A percentile compares a stretch with the other conserved stretches of the same genome.
phyloP scores from a whole-genome alignment of 1,284 basidiomycete genomes.

The Sparassis latifolia region DNA sequence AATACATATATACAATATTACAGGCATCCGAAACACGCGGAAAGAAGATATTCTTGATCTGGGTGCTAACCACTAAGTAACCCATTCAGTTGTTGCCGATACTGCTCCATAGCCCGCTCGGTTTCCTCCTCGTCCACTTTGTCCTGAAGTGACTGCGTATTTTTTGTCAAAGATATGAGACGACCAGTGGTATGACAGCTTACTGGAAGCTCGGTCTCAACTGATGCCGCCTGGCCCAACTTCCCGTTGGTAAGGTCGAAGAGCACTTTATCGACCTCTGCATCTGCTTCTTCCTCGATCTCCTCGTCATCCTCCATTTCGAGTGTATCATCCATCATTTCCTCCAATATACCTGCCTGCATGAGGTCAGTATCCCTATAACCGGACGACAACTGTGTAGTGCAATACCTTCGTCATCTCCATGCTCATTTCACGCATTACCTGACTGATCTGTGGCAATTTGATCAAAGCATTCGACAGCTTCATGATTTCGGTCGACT shows the following conservation, averaged over 20 bases:
- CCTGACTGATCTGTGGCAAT: slow-evolving; percentile 86
- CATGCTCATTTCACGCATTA: slow-evolving; percentile 97
- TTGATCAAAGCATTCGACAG: slow-evolving; percentile 89
- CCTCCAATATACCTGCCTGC: slow-evolving; percentile 89
- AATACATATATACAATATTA: not conserved
- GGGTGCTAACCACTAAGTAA: slow-evolving; percentile 59
- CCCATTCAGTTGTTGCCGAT: slow-evolving; percentile 81
- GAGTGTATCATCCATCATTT: slow-evolving; percentile 87
- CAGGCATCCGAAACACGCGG: too few relatives aligned
- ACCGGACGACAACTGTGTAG: not conserved
- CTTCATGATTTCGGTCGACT: slow-evolving; percentile 99
- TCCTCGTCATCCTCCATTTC: slow-evolving; percentile 91
- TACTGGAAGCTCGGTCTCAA: slow-evolving; percentile 75
- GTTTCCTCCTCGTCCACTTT: slow-evolving; percentile 72
- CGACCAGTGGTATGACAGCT: slow-evolving; percentile 25
- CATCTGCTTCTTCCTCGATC: slow-evolving; percentile 94
- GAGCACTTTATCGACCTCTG: slow-evolving; percentile 94
- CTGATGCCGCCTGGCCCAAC: slow-evolving; percentile 76
- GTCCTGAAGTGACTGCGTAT: slow-evolving; percentile 44
- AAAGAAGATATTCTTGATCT: too few relatives aligned
- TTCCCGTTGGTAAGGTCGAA: slow-evolving; percentile 97
- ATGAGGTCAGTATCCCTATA: slow-evolving; percentile 1
- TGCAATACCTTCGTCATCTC: slow-evolving; percentile 91
- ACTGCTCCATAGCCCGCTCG: slow-evolving; percentile 81
- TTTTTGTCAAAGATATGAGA: not conserved